Conservation (phyloP, 202 grass and related monocot species). For the Saccharum hybrid region DNA sequence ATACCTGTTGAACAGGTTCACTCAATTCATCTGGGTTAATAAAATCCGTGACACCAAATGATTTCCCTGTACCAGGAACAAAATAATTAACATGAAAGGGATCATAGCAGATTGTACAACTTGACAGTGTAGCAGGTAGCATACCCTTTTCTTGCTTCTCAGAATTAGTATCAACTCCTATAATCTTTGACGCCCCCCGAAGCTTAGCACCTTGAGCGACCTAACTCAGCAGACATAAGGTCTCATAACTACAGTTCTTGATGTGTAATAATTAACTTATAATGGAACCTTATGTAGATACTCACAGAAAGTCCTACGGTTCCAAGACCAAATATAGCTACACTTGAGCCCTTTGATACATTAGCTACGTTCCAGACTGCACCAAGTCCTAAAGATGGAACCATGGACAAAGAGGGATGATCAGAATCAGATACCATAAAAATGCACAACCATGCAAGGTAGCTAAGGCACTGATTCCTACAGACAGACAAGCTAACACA, state of each 20-base stretch:
- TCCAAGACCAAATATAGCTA: conserved; percentile 97
- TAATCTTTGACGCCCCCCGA: conserved; percentile 81
- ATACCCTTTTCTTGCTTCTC: conserved; percentile 84
- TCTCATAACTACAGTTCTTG: conserved; percentile 1
- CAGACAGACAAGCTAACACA: not conserved
- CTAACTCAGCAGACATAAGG: conserved; percentile 48
- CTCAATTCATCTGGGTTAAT: conserved; percentile 71
- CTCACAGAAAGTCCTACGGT: conserved; percentile 94
- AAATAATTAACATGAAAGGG: conserved; percentile 35
- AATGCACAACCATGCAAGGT: not conserved
- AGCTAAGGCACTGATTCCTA: not conserved
- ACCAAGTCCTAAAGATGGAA: conserved; percentile 64
- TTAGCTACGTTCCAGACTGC: conserved; percentile 95
- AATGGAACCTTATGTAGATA: conserved; percentile 32
- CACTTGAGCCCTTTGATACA: conserved; percentile 73
- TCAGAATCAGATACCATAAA: conserved; percentile 4
- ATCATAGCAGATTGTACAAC: not conserved
- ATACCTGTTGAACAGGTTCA: conserved; percentile 92
- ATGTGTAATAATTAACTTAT: conserved; percentile 19
- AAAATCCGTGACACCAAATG: conserved; percentile 89
- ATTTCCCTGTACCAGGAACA: conserved; percentile 67
- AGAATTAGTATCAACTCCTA: conserved; percentile 90
- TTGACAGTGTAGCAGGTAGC: conserved; percentile 15
- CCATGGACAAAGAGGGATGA: conserved; percentile 4
- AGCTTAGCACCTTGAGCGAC: conserved; percentile 93